Conservation (phyloP, 139 green algal genomes). For the Chlamydomonas sphaeroides region DNA sequence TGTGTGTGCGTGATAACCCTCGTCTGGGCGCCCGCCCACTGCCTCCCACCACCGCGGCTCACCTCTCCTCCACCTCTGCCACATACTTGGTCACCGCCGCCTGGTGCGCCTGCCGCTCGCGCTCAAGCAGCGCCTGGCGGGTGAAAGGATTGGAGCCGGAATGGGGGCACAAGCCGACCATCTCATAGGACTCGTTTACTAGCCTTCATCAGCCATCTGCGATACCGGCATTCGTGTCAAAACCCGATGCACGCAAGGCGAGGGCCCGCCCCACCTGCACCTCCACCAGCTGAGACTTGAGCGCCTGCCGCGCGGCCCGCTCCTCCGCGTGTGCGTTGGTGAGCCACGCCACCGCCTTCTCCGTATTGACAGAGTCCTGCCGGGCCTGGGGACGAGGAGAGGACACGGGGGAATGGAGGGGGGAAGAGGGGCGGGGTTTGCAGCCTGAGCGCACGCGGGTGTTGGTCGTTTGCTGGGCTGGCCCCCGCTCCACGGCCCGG, state of each 20-base stretch:
- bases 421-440: too few species aligned
- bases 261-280: conserved; percentile 20
- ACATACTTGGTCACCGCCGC: conserved; percentile 59
- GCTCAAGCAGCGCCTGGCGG: conserved; percentile 19
- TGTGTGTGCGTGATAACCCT: too few species aligned
- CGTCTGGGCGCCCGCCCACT: too few species aligned
- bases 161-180: too few species aligned
- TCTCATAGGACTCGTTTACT: too few species aligned
- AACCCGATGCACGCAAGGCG: neutral
- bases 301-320: conserved; percentile 41
- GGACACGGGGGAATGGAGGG: neutral
- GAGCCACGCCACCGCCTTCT: conserved; percentile 59
- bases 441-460: too few species aligned
- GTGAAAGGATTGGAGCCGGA: too few species aligned
- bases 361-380: conserved; percentile 53
- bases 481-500: too few species aligned
- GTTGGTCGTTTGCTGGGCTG: too few species aligned
- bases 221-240: too few species aligned
- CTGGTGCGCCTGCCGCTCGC: conserved; percentile 61
- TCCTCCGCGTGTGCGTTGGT: conserved; percentile 60
- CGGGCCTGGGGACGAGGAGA: neutral
- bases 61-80: conserved; percentile 57
- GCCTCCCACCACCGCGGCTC: neutral
- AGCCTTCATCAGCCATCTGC: too few species aligned
- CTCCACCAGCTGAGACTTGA: conserved; percentile 34